A percentile compares a stretch with the other conserved stretches of the same genome.
phyloP scores from a whole-genome alignment of 768 basidiomycete genomes.

The Phaffia australis region DNA sequence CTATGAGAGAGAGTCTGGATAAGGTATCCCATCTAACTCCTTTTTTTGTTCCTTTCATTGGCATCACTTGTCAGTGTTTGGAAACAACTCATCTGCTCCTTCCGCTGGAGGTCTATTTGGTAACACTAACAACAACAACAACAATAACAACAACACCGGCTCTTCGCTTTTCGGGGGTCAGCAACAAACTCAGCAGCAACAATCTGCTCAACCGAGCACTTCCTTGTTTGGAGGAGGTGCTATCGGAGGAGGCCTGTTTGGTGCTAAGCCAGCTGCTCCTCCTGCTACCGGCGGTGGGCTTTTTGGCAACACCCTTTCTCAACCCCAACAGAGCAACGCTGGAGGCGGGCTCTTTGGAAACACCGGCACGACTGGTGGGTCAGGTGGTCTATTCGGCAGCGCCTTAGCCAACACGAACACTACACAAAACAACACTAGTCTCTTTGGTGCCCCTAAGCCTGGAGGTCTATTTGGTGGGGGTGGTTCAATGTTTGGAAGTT shows the following conservation, averaged over 20 bases:
- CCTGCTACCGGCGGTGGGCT: conserved; percentile 24
- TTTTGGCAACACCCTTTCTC: conserved; percentile 10
- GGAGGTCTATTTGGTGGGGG: conserved; percentile 2
- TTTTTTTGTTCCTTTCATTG: not conserved
- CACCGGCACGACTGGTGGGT: not conserved
- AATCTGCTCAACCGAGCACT: not conserved
- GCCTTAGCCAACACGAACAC: not conserved
- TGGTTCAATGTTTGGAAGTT: conserved; percentile 19
- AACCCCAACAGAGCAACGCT: not conserved
- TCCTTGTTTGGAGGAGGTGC: conserved; percentile 17
- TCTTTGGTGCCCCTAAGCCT: conserved; percentile 1
- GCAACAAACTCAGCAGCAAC: conserved; percentile 18
- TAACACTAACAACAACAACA: conserved; percentile 22
- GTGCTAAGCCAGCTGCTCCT: conserved; percentile 26
- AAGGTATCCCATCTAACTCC: too few species aligned
- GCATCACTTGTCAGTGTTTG: conserved; percentile 16
- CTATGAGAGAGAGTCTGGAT: too few species aligned
- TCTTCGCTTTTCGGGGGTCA: not conserved
- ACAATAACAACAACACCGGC: conserved; percentile 16
- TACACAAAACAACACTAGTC: not conserved
- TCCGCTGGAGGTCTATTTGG: conserved; percentile 27
- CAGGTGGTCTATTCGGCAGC: conserved; percentile 10
- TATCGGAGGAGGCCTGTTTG: conserved; percentile 25
- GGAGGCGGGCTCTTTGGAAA: conserved; percentile 7
- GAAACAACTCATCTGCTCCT: conserved; percentile 13